Conservation (phyloP, 2,329 filamentous ascomycete species). For the Exophiala calicioides region DNA sequence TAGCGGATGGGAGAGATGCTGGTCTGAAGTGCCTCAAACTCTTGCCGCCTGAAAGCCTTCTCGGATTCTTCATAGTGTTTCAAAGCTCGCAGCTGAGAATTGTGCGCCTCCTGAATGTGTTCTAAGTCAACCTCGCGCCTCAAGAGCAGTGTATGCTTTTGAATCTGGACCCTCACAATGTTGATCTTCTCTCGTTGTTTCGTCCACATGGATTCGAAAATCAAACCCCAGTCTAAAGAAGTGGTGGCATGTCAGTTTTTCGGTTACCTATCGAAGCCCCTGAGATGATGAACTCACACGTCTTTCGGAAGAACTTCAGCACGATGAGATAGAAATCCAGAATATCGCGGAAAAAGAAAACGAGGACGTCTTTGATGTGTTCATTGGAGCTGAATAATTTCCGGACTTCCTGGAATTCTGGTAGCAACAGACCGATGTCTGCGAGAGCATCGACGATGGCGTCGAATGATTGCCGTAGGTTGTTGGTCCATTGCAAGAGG, state of each 20-base stretch:
- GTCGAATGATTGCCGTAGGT: not conserved
- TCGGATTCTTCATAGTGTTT: not conserved
- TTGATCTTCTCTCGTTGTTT: conserved; percentile 3
- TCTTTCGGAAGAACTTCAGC: conserved; percentile 2
- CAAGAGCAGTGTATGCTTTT: not conserved
- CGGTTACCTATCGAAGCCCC: no score
- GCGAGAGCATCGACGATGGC: conserved; percentile 1
- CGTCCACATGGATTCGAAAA: conserved; percentile 5
- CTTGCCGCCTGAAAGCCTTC: not conserved
- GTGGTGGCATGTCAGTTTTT: no score
- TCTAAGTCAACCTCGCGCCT: not conserved
- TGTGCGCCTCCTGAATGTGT: not conserved
- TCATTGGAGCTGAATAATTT: conserved; percentile 4
- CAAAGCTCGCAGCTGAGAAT: not conserved
- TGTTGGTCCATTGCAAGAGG: conserved; percentile 3
- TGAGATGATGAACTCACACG: not conserved
- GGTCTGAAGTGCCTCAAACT: not conserved
- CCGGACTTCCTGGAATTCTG: not conserved
- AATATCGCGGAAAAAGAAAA: conserved; percentile 3
- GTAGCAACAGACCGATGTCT: not conserved
- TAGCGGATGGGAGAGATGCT: not conserved
- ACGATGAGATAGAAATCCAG: conserved; percentile 1
- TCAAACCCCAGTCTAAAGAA: not conserved
- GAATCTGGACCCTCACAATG: not conserved
- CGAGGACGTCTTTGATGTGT: not conserved